Evolutionary conservation across 2,329 filamentous ascomycete genomes (phyloP).

Genomic region (Penicillium nordicum): DNA sequence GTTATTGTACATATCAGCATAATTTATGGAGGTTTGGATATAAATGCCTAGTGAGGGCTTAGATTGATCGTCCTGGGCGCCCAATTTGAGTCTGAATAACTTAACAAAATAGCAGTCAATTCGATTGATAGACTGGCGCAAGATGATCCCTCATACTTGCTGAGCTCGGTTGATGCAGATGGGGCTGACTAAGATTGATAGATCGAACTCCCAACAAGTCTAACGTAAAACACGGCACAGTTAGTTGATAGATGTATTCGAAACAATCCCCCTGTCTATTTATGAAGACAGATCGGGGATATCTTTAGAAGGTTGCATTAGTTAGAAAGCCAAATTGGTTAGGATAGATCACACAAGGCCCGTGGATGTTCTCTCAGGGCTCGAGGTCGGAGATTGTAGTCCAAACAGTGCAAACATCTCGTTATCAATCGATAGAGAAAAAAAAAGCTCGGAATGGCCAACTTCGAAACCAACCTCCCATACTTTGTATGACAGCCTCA

Average conservation of each 20-base stretch:
- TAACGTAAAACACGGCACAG: conserved; percentile 3
- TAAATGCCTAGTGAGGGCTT: conserved; percentile 22
- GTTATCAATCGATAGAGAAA: conserved; percentile 26
- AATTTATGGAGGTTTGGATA: conserved; percentile 16
- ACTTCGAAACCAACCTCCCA: conserved; percentile 11
- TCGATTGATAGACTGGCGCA: background rate
- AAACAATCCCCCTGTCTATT: background rate
- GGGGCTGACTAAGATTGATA: conserved; percentile 12
- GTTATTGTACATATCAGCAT: conserved; percentile 10
- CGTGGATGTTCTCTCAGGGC: background rate
- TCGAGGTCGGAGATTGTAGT: background rate
- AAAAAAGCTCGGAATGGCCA: conserved; percentile 20
- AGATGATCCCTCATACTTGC: conserved; percentile 7
- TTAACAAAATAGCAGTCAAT: background rate
- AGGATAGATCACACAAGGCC: conserved; percentile 13
- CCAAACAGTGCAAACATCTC: conserved; percentile 36
- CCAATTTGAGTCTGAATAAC: background rate
- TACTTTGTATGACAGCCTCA: conserved; percentile 18
- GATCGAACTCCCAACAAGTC: conserved; percentile 3
- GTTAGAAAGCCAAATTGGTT: background rate
- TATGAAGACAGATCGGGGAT: background rate
- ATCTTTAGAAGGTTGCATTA: conserved; percentile 12
- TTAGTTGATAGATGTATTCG: conserved; percentile 12
- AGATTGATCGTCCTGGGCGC: background rate
- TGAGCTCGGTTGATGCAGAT: background rate